These are phyloP conservation scores for Endothia cerciana DNA, from an alignment of 2,329 filamentous ascomycete species.

Conservation along the genomic window DNA sequence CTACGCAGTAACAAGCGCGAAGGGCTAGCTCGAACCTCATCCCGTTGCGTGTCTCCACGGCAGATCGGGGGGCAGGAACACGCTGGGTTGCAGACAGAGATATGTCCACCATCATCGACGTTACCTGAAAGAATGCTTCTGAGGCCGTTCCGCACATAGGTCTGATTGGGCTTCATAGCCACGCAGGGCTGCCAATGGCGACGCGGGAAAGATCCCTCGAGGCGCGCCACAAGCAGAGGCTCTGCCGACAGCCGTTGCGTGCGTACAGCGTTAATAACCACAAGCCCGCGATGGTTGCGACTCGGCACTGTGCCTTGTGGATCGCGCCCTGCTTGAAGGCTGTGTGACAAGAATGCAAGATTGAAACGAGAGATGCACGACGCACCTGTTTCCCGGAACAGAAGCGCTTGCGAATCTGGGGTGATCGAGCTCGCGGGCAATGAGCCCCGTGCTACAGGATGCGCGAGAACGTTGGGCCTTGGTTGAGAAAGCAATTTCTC, in stretches of 20 bases:
- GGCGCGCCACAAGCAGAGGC: background rate
- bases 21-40: conserved; percentile 5
- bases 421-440: conserved; percentile 10
- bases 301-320: conserved; percentile 19
- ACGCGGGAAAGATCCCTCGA: background rate
- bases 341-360: conserved; percentile 20
- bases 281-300: conserved; percentile 3
- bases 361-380: conserved; percentile 20
- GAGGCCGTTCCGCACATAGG: background rate
- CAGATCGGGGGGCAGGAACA: background rate
- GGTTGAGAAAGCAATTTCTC: background rate
- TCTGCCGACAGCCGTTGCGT: background rate
- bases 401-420: conserved; percentile 19
- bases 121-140: background rate
- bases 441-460: conserved; percentile 3
- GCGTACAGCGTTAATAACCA: background rate
- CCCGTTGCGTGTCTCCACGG: conserved; percentile 13
- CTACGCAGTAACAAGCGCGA: background rate
- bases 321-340: conserved; percentile 11
- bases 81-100: background rate
- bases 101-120: background rate
- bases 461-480: background rate
- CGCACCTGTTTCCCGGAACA: conserved; percentile 12
- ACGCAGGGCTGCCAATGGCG: background rate
- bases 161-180: background rate